Percentiles rank a stretch among this genome's conserved stretches.
Conservation (phyloP, 129 eudicot species). For the Arctium lappa region DNA sequence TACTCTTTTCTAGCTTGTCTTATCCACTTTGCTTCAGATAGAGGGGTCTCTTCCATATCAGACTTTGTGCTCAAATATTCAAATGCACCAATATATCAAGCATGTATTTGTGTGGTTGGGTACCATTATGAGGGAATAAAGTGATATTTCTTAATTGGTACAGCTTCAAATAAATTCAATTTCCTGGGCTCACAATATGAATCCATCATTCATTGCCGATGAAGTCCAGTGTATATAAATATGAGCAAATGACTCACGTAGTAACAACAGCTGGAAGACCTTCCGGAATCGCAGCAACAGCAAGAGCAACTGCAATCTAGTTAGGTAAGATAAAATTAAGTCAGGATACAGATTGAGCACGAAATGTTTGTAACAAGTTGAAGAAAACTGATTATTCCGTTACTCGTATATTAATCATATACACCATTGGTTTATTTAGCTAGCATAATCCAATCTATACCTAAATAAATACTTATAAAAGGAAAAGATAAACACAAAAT, state of each 20-base stretch:
- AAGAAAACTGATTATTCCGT: background rate
- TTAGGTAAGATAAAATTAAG: slow-evolving; percentile 15
- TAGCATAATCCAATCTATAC: background rate
- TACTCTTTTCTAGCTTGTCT: background rate
- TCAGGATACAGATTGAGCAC: background rate
- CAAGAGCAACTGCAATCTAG: slow-evolving; percentile 99
- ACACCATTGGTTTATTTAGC: background rate
- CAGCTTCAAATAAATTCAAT: background rate
- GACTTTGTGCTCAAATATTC: background rate
- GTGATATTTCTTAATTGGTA: background rate
- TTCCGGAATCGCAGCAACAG: slow-evolving; percentile 98
- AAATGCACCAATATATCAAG: background rate
- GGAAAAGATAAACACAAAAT: background rate
- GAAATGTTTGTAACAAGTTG: background rate
- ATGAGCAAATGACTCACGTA: slow-evolving; percentile 57
- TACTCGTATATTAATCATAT: background rate
- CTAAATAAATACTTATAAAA: background rate
- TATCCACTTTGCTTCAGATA: background rate
- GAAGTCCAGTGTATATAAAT: background rate
- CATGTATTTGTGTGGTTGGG: background rate
- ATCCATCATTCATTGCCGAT: background rate
- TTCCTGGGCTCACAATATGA: slow-evolving; percentile 13
- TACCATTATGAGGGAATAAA: background rate
- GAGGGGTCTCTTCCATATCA: background rate
- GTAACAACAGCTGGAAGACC: slow-evolving; percentile 99